Percentiles rank a stretch among this genome's conserved stretches.
phyloP scores from a whole-genome alignment of 345 rosid species.

The Eutrema heterophyllum region DNA sequence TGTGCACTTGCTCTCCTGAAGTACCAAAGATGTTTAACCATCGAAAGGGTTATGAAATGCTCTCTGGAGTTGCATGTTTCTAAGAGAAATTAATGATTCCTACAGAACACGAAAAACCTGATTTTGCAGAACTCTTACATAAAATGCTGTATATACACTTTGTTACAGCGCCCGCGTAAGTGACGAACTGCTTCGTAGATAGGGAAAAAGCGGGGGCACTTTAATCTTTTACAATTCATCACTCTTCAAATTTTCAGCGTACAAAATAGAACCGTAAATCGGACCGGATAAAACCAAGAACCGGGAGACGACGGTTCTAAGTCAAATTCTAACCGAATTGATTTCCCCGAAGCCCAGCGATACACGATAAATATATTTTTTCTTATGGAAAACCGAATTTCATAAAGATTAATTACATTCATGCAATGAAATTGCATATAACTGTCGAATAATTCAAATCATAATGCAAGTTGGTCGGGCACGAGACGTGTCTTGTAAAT shows the following conservation, averaged over 20 bases:
- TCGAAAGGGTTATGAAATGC: neutral
- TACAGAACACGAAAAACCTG: neutral
- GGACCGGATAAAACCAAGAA: slow-evolving; percentile 3
- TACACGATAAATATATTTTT: neutral
- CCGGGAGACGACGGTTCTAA: neutral
- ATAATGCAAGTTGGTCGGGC: neutral
- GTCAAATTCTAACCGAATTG: neutral
- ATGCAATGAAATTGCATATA: neutral
- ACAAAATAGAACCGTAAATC: neutral
- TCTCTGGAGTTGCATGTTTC: neutral
- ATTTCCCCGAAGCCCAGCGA: neutral
- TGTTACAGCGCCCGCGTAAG: neutral
- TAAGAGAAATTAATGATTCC: neutral
- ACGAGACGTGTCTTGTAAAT: slow-evolving; percentile 14
- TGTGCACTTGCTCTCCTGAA: neutral
- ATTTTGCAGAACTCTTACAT: neutral
- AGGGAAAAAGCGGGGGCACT: neutral
- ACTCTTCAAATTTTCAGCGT: neutral
- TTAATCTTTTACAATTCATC: neutral
- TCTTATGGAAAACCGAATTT: neutral
- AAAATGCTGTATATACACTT: too few species aligned
- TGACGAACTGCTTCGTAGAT: neutral
- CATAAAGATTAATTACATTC: too few species aligned
- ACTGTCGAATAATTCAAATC: neutral
- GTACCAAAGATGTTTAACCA: neutral